Evolutionary conservation across 345 rosid genomes (phyloP).

Genomic region (Salix udensis): DNA sequence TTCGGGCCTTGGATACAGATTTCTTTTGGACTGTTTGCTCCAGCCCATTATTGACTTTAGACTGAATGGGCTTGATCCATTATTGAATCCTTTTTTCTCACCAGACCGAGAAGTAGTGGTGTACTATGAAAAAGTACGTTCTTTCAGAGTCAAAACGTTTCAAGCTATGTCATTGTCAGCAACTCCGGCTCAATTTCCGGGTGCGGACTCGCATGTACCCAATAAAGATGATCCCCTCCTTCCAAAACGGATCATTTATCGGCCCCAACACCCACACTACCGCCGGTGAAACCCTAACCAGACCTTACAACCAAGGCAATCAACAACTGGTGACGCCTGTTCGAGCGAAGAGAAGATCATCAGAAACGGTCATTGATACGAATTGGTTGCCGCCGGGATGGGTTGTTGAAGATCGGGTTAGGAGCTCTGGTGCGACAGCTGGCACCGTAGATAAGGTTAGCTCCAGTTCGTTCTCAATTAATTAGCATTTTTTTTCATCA

Average conservation of each 20-base stretch:
- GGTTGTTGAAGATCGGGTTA: slow-evolving; percentile 65
- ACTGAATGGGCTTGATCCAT: too few species aligned
- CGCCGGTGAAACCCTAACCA: background rate
- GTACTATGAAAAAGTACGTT: background rate
- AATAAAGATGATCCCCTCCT: slow-evolving; percentile 9
- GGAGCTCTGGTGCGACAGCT: slow-evolving; percentile 71
- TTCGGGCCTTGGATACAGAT: too few species aligned
- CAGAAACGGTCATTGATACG: background rate
- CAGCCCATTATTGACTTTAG: too few species aligned
- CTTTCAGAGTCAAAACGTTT: background rate
- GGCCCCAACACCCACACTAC: background rate
- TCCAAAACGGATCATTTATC: slow-evolving; percentile 4
- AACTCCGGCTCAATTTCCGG: background rate
- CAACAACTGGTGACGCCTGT: background rate
- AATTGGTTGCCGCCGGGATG: slow-evolving; percentile 61
- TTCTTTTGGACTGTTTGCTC: too few species aligned
- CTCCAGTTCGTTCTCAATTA: background rate
- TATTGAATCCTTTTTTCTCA: too few species aligned
- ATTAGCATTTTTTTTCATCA: background rate
- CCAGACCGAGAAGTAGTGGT: too few species aligned
- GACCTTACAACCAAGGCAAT: background rate
- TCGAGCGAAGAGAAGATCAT: slow-evolving; percentile 8
- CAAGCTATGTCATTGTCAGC: background rate
- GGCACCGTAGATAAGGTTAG: slow-evolving; percentile 69
- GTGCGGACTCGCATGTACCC: background rate